Base-by-base conservation (phyloP, 371 early-diverging fungal genomes). In the Mucor piriformis region DNA sequence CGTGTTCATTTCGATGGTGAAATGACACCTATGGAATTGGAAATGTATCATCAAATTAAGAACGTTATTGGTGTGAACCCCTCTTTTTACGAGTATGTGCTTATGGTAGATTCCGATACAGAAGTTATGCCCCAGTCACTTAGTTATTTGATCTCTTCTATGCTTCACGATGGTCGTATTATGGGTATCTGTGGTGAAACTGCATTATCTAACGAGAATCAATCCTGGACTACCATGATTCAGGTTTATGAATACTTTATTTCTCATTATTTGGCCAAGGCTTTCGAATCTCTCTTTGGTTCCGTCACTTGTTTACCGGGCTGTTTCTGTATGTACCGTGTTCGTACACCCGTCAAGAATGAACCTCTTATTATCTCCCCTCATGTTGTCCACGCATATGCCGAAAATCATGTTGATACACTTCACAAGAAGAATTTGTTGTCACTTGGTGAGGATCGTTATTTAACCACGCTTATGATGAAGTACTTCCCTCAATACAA, bases 241-340 rank as follows among this genome's bases (percentile, higher is more conserved):
- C 99, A 99, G 72, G 98, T 99, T 15, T 97, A 94, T 73, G 96
- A 95, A 72, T 97, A 99, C 85, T 99, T 94, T 74, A 99, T 98
- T 57, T 95, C 97, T 16, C 99, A 99, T 82, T 95, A 98, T 60
- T 71, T 98, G 59, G 85, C 95, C 37, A 98, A 98, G 81, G 95
- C 99, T 1, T 99, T 99, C 74, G 99, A 99, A 77, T 95, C 95
- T 13, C 85, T 99, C 38, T 99, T 99, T 79, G 99, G 99, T 3
- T 84, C 92, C 24, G 97, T 95, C 27, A 95, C 97, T 2, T 97
- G 97, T 76, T 74, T 96, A 54, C 97, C 96, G 18, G 97, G 98
- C 32, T 96, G 97, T 72, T 97, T 97, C 84, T 92, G 92, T 66
- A 92, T 95, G 92, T 98, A 96, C 73, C 86, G 96, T 29, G 77